Conservation (phyloP, 2,329 filamentous ascomycete genomes). For the Diaporthe capsici region DNA sequence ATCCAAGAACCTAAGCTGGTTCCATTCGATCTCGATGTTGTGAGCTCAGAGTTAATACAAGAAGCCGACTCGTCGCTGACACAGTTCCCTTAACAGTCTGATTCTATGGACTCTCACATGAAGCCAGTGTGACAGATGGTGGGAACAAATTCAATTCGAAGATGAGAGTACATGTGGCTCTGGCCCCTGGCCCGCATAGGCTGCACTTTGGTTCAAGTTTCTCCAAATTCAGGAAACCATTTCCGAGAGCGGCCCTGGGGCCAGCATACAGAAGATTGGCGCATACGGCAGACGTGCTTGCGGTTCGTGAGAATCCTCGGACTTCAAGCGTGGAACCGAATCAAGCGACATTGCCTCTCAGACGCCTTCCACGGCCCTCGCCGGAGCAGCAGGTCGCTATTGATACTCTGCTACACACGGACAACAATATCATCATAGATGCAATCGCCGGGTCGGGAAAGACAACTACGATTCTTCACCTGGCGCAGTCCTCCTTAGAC, state of each 20-base stretch:
- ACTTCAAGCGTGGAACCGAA: not conserved
- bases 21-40: no score
- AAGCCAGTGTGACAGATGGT: not conserved
- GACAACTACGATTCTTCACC: slow-evolving; percentile 39
- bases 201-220: not conserved
- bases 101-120: not conserved
- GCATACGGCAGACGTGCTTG: not conserved
- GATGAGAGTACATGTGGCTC: not conserved
- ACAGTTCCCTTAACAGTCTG: no score
- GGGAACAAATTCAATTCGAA: no score
- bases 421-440: slow-evolving; percentile 38
- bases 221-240: not conserved
- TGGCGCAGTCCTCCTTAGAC: slow-evolving; percentile 30
- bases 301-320: not conserved
- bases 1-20: no score
- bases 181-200: not conserved
- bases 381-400: slow-evolving; percentile 39
- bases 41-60: no score
- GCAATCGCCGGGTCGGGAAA: slow-evolving; percentile 40
- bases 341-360: not conserved
- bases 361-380: slow-evolving; percentile 32
- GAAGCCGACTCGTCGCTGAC: not conserved
- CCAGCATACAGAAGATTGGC: not conserved
- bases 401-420: slow-evolving; percentile 24
- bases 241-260: not conserved